Percentiles rank a stretch among this genome's conserved stretches.
Conservation (phyloP, 2,329 filamentous ascomycete species). For the Aureobasidium melanogenum region DNA sequence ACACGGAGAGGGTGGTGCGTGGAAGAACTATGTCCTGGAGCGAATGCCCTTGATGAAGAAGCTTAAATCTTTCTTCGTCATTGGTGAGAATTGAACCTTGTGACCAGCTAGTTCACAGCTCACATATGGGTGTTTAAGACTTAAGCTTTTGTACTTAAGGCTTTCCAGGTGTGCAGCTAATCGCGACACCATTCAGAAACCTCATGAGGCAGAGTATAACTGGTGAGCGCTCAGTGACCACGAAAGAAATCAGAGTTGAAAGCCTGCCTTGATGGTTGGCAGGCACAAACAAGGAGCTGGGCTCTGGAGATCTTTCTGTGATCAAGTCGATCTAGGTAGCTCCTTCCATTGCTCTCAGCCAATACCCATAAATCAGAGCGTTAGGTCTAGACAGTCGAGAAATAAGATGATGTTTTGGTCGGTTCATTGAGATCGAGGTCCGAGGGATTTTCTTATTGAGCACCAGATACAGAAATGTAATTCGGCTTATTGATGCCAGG, state of each 20-base stretch:
- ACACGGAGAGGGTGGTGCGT: not conserved
- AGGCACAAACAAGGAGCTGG: no score
- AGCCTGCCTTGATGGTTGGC: no score
- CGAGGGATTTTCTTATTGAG: no score
- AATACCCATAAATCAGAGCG: no score
- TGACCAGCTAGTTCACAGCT: not conserved
- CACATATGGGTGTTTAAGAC: not conserved
- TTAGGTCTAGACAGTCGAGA: no score
- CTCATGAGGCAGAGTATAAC: not conserved
- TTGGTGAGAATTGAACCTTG: not conserved
- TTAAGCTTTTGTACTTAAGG: not conserved
- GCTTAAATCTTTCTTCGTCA: not conserved
- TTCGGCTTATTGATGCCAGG: not conserved
- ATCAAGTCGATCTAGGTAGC: no score
- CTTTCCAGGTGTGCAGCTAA: not conserved
- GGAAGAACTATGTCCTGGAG: not conserved
- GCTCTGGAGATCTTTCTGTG: no score
- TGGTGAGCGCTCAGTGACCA: not conserved
- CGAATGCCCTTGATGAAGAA: not conserved
- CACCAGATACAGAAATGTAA: no score
- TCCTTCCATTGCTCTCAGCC: no score
- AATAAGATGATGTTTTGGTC: no score
- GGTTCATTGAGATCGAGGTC: no score
- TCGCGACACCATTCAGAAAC: not conserved
- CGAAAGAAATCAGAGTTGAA: no score